These are phyloP conservation scores for Bryum argenteum DNA, from an alignment of 225 moss, liverwort and hornwort species.

Conservation along the genomic window DNA sequence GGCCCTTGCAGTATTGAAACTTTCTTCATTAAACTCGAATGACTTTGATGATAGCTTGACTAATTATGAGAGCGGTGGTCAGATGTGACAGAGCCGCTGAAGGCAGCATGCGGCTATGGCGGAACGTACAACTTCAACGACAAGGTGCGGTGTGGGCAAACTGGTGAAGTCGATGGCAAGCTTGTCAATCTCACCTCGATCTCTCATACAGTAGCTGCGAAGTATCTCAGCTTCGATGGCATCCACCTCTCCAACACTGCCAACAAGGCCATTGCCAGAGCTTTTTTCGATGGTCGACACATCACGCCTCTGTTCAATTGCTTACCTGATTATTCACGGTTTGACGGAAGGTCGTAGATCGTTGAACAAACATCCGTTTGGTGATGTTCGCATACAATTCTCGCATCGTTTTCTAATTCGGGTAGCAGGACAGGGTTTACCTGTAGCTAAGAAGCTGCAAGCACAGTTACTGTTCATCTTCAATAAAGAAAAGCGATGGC, in stretches of 20 bases:
- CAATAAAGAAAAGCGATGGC: slow-evolving; percentile 3
- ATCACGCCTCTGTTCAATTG: slow-evolving; percentile 42
- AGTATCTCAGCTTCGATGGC: slow-evolving; percentile 50
- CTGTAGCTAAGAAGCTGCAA: background rate
- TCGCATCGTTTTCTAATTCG: background rate
- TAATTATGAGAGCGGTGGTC: background rate
- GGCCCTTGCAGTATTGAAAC: background rate
- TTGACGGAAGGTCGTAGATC: slow-evolving; percentile 24
- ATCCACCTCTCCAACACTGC: slow-evolving; percentile 47
- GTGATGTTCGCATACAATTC: background rate
- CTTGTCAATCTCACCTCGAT: slow-evolving; percentile 36
- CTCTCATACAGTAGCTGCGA: slow-evolving; percentile 20
- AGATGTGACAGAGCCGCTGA: slow-evolving; percentile 38
- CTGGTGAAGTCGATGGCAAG: slow-evolving; percentile 27
- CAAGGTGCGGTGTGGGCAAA: slow-evolving; percentile 33
- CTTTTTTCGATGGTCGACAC: slow-evolving; percentile 43
- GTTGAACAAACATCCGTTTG: background rate
- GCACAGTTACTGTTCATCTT: background rate
- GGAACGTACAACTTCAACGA: slow-evolving; percentile 45
- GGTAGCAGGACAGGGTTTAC: background rate
- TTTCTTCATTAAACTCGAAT: background rate
- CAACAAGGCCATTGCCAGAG: slow-evolving; percentile 41
- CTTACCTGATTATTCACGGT: slow-evolving; percentile 36
- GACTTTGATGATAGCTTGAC: background rate
- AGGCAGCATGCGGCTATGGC: slow-evolving; percentile 58